A percentile compares a stretch with the other conserved stretches of the same genome.
phyloP scores from a whole-genome alignment of 2,329 filamentous ascomycete genomes.

The Fusarium beomiforme region DNA sequence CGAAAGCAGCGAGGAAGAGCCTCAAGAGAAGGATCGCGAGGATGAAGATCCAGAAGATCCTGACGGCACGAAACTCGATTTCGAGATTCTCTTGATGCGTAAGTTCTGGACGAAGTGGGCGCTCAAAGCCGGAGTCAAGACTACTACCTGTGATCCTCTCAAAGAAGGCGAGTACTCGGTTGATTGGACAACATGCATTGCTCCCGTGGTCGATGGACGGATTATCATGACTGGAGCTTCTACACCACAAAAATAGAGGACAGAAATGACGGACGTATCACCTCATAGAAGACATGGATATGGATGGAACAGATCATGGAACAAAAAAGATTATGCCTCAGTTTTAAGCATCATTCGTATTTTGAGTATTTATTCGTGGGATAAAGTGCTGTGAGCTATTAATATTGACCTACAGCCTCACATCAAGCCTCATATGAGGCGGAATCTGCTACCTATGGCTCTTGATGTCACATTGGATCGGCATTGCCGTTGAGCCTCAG shows the following conservation, averaged over 20 bases:
- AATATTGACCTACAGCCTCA: not conserved
- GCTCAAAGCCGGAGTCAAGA: conserved; percentile 70
- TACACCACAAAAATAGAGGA: conserved; percentile 4
- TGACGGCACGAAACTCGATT: conserved; percentile 57
- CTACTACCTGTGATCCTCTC: conserved; percentile 62
- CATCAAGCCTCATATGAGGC: not conserved
- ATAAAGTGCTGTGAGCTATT: not conserved
- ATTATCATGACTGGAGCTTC: conserved; percentile 62
- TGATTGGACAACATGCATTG: conserved; percentile 83
- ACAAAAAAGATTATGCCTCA: conserved; percentile 2
- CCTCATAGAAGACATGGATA: not conserved
- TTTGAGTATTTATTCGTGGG: not conserved
- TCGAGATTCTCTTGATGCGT: conserved; percentile 71
- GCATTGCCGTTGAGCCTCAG: not conserved
- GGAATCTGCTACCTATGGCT: not conserved
- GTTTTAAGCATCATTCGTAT: not conserved
- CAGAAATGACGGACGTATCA: not conserved
- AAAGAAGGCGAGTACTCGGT: conserved; percentile 69
- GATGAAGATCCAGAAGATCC: conserved; percentile 47
- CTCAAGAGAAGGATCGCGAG: conserved; percentile 19
- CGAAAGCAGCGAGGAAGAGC: conserved; percentile 55
- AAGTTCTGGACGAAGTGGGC: conserved; percentile 80
- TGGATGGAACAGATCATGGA: not conserved
- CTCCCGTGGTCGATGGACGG: conserved; percentile 79
- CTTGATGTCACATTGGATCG: conserved; percentile 5